Percentiles rank a stretch among this genome's conserved stretches.
phyloP scores from a whole-genome alignment of 2,329 filamentous ascomycete species.

The Mollisiaceae sp. region DNA sequence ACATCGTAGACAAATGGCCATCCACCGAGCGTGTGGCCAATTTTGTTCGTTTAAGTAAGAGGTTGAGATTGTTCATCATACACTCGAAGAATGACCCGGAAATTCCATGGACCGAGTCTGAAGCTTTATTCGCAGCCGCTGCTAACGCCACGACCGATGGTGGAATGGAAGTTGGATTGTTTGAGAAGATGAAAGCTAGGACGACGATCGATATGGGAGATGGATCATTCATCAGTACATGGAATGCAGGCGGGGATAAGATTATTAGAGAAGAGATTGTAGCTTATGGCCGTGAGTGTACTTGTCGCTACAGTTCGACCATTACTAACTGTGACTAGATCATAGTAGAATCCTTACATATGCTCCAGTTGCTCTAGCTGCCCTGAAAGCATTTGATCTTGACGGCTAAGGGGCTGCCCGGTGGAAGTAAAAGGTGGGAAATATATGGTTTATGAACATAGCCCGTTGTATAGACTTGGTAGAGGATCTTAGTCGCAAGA shows the following conservation, averaged over 20 bases:
- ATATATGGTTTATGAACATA: too few relatives aligned
- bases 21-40: slow-evolving; percentile 69
- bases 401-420: slow-evolving; percentile 37
- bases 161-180: slow-evolving; percentile 36
- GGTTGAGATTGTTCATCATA: slow-evolving; percentile 71
- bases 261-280: slow-evolving; percentile 43
- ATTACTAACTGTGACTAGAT: slow-evolving; percentile 48
- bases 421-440: too few relatives aligned
- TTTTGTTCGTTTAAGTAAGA: slow-evolving; percentile 57
- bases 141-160: slow-evolving; percentile 55
- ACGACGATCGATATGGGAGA: slow-evolving; percentile 41
- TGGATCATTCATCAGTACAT: slow-evolving; percentile 42
- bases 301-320: neutral
- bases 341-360: slow-evolving; percentile 74
- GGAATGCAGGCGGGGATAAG: slow-evolving; percentile 40
- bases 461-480: neutral
- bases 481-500: slow-evolving; percentile 7
- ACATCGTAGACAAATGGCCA: slow-evolving; percentile 82
- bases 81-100: slow-evolving; percentile 84
- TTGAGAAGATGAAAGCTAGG: slow-evolving; percentile 41
- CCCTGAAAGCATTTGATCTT: slow-evolving; percentile 67
- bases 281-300: slow-evolving; percentile 40
- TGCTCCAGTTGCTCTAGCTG: slow-evolving; percentile 65
- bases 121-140: slow-evolving; percentile 65
- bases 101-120: slow-evolving; percentile 76